A percentile compares a stretch with the other conserved stretches of the same genome.
phyloP scores from a whole-genome alignment of 176 grass and related monocot species.

The Triticum dicoccoides region DNA sequence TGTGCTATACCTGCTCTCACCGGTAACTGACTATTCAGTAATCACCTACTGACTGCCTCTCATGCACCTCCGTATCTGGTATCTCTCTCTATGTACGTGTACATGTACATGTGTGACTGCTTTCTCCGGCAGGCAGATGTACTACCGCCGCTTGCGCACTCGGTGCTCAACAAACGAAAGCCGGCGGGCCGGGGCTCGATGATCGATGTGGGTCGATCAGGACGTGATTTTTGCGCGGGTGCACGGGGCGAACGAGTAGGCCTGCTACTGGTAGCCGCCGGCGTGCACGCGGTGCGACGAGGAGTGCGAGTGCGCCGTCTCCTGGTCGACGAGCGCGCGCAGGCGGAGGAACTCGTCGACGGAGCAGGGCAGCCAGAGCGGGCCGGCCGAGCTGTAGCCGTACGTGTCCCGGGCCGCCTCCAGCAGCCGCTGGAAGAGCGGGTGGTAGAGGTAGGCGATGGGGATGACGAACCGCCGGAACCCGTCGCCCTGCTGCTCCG shows the following conservation, averaged over 20 bases:
- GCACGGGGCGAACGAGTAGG: constrained; percentile 44
- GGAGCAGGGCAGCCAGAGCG: too few relatives aligned
- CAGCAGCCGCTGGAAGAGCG: too few relatives aligned
- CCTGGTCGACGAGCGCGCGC: too few relatives aligned
- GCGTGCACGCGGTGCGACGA: constrained; percentile 37
- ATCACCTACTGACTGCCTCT: neutral
- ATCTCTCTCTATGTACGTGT: neutral
- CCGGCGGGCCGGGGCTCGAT: neutral
- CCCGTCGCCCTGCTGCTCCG: too few relatives aligned
- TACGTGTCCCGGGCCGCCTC: too few relatives aligned
- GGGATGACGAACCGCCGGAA: too few relatives aligned
- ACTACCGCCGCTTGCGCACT: neutral
- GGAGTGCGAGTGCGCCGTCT: neutral
- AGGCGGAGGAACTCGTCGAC: too few relatives aligned
- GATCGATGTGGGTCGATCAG: too few relatives aligned
- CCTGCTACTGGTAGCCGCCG: constrained; percentile 6
- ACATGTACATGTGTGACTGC: neutral
- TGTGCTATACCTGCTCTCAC: neutral
- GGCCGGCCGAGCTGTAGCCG: too few relatives aligned
- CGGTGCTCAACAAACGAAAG: too few relatives aligned
- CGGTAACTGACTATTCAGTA: neutral
- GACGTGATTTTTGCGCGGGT: constrained; percentile 16
- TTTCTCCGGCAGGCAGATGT: neutral
- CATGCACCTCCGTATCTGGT: neutral
- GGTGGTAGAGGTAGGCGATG: too few relatives aligned